phyloP scores from a whole-genome alignment of 495 filamentous ascomycete species.

The Ramalina intermedia region DNA sequence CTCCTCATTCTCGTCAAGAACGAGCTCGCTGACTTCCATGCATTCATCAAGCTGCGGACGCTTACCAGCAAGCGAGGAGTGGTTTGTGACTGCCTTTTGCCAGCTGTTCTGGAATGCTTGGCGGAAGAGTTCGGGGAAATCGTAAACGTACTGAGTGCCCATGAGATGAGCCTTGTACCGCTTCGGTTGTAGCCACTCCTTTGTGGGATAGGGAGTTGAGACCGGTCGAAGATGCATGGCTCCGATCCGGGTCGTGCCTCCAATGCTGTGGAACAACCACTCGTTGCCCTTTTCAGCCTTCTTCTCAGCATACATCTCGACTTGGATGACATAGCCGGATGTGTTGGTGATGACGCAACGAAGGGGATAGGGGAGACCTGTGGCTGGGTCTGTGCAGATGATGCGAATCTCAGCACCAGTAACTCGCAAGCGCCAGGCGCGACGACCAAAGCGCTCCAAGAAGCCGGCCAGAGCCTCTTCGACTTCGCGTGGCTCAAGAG shows the following conservation, averaged over 20 bases:
- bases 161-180: constrained; percentile 97
- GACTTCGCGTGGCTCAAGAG: constrained; percentile 75
- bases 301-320: constrained; percentile 93
- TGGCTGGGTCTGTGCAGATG: constrained; percentile 79
- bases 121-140: constrained; percentile 98
- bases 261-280: constrained; percentile 96
- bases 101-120: constrained; percentile 96
- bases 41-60: constrained; percentile 78
- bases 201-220: constrained; percentile 85
- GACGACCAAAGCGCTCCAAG: constrained; percentile 88
- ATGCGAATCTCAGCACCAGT: constrained; percentile 97
- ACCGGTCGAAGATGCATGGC: constrained; percentile 89
- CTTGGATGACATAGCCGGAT: constrained; percentile 95
- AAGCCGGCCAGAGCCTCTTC: constrained; percentile 91
- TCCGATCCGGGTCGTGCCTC: constrained; percentile 85
- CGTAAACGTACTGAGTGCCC: constrained; percentile 98
- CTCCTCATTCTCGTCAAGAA: constrained; percentile 86
- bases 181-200: constrained; percentile 98
- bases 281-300: constrained; percentile 90
- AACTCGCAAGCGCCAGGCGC: constrained; percentile 90
- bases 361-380: constrained; percentile 77
- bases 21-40: constrained; percentile 87
- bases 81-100: constrained; percentile 54
- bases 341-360: constrained; percentile 97
- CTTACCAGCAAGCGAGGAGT: constrained; percentile 58